Evolutionary conservation across 106 monocot species (phyloP), one percentile per base, ranked within the genome.

Genomic region (Dendrobium catenatum): DNA sequence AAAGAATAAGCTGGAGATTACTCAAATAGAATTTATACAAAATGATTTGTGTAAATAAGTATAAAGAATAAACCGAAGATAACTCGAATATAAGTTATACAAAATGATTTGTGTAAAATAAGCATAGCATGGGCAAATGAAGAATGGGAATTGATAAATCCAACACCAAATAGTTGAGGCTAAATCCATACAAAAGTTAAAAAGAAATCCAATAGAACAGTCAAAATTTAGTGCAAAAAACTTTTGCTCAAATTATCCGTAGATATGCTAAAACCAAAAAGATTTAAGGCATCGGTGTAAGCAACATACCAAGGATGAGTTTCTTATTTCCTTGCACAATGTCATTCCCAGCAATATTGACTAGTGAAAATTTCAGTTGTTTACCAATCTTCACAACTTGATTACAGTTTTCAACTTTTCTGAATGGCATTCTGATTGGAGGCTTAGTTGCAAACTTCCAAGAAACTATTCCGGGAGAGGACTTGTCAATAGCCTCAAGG

Each of bases 271-370:
- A 17, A 74, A 20, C 27, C 26, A 74, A 44, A 44, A 74, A 18
- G 16, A 42, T 8, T 74, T 44, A 20, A 8, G 42, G 18, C 20
- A 22, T 43, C 17, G 6, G 11, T 31, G 9, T 19, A 79, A 22
- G 43, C 20, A 73, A 29, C 68, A 78, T 85, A 96, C 96, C 96
- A 66, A 96, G 82, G 55, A 96, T 91, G 42, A 96, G 84, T 79
- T 96, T 96, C 77, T 89, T 93, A 80, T 95, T 93, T 79, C 95
- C 95, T 83, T 95, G 95, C 77, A 95, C 93, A 75, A 95, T 95
- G 80, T 95, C 95, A 83, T 95, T 95, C 70, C 95, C 95, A 79
- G 93, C 92, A 77, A 95, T 76, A 91, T 95, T 95, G 26, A 95
- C 95, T 37, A 95, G 84, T 61, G 95, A 95, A 91, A 95, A 95